Conservation (phyloP, 768 basidiomycete genomes). For the Lentinula sp. region DNA sequence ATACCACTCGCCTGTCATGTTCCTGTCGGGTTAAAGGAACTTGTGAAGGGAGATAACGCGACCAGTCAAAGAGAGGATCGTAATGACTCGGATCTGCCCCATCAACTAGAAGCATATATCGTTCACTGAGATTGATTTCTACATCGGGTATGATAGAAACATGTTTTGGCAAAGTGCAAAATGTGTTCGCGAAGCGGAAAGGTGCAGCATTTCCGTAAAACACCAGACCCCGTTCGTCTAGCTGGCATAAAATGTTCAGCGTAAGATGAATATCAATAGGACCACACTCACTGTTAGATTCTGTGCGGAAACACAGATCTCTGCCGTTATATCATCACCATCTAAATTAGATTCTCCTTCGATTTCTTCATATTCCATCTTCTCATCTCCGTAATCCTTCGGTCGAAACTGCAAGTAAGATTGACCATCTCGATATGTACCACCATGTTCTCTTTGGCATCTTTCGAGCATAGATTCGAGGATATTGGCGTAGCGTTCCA, state of each 20-base stretch:
- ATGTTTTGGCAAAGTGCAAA: not conserved
- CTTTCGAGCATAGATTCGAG: constrained; percentile 37
- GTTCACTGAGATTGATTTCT: constrained; percentile 27
- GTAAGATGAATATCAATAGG: not conserved
- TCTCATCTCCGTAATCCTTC: constrained; percentile 14
- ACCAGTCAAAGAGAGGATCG: constrained; percentile 46
- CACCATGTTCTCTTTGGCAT: constrained; percentile 31
- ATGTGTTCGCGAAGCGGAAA: constrained; percentile 29
- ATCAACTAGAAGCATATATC: constrained; percentile 36
- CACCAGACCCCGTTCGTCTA: constrained; percentile 34
- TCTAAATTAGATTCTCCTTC: not conserved
- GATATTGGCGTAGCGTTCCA: constrained; percentile 31
- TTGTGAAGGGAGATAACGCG: constrained; percentile 35
- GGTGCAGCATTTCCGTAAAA: constrained; percentile 37
- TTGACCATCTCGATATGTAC: constrained; percentile 18
- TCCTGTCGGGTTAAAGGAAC: constrained; percentile 37
- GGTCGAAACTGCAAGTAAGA: constrained; percentile 27
- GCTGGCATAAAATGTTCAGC: constrained; percentile 15
- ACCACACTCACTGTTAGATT: constrained; percentile 26
- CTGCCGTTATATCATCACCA: constrained; percentile 22
- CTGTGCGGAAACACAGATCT: constrained; percentile 31
- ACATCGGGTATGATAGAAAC: constrained; percentile 22
- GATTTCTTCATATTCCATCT: not conserved
- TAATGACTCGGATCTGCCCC: constrained; percentile 30
- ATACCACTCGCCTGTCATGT: constrained; percentile 14